Conservation (phyloP, 768 basidiomycete genomes). For the Serpula lacrymans region DNA sequence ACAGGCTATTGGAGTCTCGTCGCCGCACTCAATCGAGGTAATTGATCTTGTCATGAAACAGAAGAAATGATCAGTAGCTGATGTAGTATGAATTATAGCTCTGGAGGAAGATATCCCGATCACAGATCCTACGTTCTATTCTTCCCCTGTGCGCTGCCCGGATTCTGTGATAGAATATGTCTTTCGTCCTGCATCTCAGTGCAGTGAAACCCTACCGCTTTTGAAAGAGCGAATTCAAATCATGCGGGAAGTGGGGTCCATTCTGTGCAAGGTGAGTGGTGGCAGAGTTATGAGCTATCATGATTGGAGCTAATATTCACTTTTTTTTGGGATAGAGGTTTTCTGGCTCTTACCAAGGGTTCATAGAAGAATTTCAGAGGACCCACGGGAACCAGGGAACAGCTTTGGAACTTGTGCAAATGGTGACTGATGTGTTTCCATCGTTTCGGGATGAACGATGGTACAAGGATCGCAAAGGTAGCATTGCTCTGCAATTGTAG, state of each 20-base stretch:
- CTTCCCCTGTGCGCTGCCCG: constrained; percentile 65
- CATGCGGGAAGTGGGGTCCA: constrained; percentile 73
- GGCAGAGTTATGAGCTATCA: too few species aligned
- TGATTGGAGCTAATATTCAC: neutral
- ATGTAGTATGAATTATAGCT: constrained; percentile 38
- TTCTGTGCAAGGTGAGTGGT: constrained; percentile 61
- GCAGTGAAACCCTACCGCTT: constrained; percentile 65
- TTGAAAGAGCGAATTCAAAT: constrained; percentile 67
- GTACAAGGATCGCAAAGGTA: constrained; percentile 59
- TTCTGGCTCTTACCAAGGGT: constrained; percentile 69
- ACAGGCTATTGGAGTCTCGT: constrained; percentile 90
- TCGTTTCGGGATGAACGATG: constrained; percentile 69
- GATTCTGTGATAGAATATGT: constrained; percentile 65
- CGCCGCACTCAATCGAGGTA: constrained; percentile 81
- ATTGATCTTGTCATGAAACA: constrained; percentile 9
- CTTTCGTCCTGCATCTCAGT: constrained; percentile 59
- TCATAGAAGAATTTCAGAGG: constrained; percentile 59
- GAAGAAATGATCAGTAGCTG: too few species aligned
- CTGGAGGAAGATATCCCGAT: constrained; percentile 75
- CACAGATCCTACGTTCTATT: constrained; percentile 76
- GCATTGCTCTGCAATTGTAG: constrained; percentile 3
- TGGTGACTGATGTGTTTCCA: constrained; percentile 68
- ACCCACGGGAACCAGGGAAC: constrained; percentile 54
- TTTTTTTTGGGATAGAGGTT: constrained; percentile 35
- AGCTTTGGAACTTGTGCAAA: constrained; percentile 68